phyloP scores from a whole-genome alignment of 202 grass and related monocot species.

The Digitaria exilis region DNA sequence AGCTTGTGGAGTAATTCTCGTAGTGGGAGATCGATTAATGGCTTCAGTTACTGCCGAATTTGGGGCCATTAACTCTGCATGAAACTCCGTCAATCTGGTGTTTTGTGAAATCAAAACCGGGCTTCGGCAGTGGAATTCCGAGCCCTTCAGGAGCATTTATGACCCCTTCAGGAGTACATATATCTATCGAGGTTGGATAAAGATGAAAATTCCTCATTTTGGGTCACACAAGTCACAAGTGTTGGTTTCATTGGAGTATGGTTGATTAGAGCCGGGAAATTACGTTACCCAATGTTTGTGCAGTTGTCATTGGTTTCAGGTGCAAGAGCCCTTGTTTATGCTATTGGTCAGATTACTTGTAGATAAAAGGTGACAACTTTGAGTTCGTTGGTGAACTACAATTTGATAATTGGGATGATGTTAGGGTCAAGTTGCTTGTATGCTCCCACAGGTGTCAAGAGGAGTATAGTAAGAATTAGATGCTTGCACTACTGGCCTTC shows the following conservation, averaged over 20 bases:
- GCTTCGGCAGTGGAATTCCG: conserved; percentile 26
- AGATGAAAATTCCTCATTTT: background rate
- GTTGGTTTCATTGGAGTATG: background rate
- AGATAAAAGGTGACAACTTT: background rate
- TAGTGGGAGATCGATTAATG: conserved; percentile 30
- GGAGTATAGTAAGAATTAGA: conserved; percentile 46
- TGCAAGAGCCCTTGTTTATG: background rate
- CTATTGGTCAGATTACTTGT: conserved; percentile 30
- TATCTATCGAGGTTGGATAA: background rate
- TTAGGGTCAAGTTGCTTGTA: conserved; percentile 36
- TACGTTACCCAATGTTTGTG: background rate
- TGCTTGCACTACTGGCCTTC: conserved; percentile 52
- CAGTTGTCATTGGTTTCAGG: background rate
- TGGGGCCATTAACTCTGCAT: conserved; percentile 38
- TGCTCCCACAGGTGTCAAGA: conserved; percentile 32
- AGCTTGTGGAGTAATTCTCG: conserved; percentile 42
- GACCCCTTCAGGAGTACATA: background rate
- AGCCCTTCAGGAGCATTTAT: conserved; percentile 37
- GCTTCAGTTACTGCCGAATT: conserved; percentile 48
- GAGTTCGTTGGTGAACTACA: background rate
- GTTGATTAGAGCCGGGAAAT: conserved; percentile 2
- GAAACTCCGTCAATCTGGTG: conserved; percentile 24
- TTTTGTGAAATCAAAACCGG: conserved; percentile 32
- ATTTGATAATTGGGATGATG: conserved; percentile 14
- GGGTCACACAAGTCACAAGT: background rate